phyloP scores from a whole-genome alignment of 2,329 filamentous ascomycete genomes.

The Colletotrichum navitas region DNA sequence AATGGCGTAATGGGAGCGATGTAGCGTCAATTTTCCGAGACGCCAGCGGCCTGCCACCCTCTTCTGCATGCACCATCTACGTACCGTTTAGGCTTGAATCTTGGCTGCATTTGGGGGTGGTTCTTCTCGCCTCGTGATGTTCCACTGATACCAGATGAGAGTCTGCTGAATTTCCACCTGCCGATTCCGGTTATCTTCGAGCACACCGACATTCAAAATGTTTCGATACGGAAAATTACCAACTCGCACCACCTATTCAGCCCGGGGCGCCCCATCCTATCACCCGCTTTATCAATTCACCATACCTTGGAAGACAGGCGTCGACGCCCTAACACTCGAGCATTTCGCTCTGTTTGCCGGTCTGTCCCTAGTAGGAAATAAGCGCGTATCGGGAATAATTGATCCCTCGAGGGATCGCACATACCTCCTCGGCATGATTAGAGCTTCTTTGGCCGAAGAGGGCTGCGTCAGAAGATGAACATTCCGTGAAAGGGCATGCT shows the following conservation, averaged over 20 bases:
- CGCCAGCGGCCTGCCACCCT: neutral
- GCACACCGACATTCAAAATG: neutral
- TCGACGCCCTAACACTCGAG: neutral
- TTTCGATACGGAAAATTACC: conserved; percentile 19
- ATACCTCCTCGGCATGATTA: neutral
- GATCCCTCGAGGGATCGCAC: neutral
- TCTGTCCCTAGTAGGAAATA: too few species aligned
- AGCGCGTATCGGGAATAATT: neutral
- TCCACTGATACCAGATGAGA: conserved; percentile 14
- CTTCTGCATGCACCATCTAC: neutral
- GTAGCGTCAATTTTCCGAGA: neutral
- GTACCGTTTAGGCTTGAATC: conserved; percentile 8
- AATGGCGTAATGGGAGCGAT: neutral
- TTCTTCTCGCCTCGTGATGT: conserved; percentile 8
- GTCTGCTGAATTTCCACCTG: conserved; percentile 7
- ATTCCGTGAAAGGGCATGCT: conserved; percentile 7
- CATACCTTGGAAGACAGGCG: neutral
- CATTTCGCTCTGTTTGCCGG: neutral
- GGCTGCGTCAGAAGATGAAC: conserved; percentile 17
- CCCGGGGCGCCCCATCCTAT: neutral
- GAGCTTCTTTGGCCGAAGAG: conserved; percentile 4
- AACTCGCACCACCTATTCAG: conserved; percentile 7
- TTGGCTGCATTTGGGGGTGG: neutral
- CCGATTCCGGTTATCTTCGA: conserved; percentile 3
- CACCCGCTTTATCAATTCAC: neutral